These are phyloP conservation scores for Cercis canadensis DNA, from an alignment of 306 rosid species.

Conservation along the genomic window DNA sequence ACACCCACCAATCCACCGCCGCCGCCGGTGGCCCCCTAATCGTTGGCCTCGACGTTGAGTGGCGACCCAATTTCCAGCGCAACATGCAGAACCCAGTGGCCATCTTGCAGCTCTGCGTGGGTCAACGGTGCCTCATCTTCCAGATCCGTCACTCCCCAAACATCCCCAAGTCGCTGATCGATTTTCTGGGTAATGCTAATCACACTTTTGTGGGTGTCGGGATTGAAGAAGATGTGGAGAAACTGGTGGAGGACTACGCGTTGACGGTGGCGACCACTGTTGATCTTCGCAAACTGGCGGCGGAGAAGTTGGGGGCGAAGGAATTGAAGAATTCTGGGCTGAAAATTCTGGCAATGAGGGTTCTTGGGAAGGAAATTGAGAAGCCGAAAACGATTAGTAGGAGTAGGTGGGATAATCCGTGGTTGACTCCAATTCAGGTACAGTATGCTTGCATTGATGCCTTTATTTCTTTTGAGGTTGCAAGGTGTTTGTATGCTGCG, in stretches of 20 bases:
- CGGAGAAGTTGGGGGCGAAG: not conserved
- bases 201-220: slow-evolving; percentile 48
- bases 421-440: slow-evolving; percentile 40
- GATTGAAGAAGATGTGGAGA: slow-evolving; percentile 37
- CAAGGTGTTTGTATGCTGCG: slow-evolving; percentile 13
- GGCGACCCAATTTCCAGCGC: slow-evolving; percentile 48
- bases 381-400: slow-evolving; percentile 31
- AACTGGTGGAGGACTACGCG: slow-evolving; percentile 32
- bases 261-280: slow-evolving; percentile 15
- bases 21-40: not conserved
- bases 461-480: slow-evolving; percentile 41
- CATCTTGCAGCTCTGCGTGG: slow-evolving; percentile 41
- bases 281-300: slow-evolving; percentile 43
- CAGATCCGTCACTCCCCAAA: slow-evolving; percentile 43
- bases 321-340: slow-evolving; percentile 25
- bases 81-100: slow-evolving; percentile 34
- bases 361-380: slow-evolving; percentile 24
- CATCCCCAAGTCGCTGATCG: slow-evolving; percentile 27
- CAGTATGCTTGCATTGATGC: slow-evolving; percentile 49
- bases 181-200: slow-evolving; percentile 17
- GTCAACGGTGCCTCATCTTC: slow-evolving; percentile 42
- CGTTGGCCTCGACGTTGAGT: slow-evolving; percentile 51
- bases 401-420: slow-evolving; percentile 40
- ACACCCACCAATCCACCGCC: not conserved
- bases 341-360: slow-evolving; percentile 21